Percentiles rank a stretch among this genome's conserved stretches.
Conservation (phyloP, 805 yeast genomes). For the Kodamaea laetipori region DNA sequence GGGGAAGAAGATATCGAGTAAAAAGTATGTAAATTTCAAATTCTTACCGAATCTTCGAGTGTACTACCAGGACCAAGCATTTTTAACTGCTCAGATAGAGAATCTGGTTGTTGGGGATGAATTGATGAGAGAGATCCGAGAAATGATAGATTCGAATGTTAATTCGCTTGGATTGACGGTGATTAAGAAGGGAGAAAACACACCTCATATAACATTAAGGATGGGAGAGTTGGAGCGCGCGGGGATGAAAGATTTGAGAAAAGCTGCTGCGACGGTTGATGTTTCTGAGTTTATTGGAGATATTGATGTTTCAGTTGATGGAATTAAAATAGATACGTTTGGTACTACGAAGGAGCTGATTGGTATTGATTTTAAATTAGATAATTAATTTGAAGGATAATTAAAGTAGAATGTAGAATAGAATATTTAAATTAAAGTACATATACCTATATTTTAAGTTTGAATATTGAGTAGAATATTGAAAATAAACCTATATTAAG, state of each 20-base stretch:
- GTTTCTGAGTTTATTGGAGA: slow-evolving; percentile 7
- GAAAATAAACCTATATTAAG: too few relatives aligned
- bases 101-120: slow-evolving; percentile 3
- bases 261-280: slow-evolving; percentile 4
- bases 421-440: too few relatives aligned
- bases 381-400: neutral
- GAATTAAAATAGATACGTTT: neutral
- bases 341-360: neutral
- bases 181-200: neutral
- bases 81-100: slow-evolving; percentile 17
- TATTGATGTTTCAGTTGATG: neutral
- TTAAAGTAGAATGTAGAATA: too few relatives aligned
- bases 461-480: too few relatives aligned
- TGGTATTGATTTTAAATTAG: slow-evolving; percentile 3
- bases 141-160: slow-evolving; percentile 15
- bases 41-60: slow-evolving; percentile 1
- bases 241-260: neutral
- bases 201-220: neutral
- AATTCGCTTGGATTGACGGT: slow-evolving; percentile 10
- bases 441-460: too few relatives aligned
- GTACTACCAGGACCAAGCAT: slow-evolving; percentile 12
- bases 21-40: slow-evolving; percentile 7
- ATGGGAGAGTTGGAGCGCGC: neutral
- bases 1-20: slow-evolving; percentile 4
- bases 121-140: slow-evolving; percentile 15